Percentiles rank a stretch among this genome's conserved stretches.
Conservation (phyloP, 805 yeast species). For the Ogataea ramenticola region DNA sequence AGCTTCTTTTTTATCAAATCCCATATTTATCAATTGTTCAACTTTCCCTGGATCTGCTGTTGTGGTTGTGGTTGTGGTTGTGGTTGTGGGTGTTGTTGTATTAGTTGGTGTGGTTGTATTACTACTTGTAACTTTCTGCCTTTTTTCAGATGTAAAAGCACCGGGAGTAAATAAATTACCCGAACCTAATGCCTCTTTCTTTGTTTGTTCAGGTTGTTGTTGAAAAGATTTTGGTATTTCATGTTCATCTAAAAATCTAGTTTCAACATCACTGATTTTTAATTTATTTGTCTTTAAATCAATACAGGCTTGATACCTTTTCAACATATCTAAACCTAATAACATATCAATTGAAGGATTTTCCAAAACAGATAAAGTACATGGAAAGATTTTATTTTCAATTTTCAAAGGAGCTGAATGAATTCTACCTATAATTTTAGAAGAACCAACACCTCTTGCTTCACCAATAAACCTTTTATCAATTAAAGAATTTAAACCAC, state of each 20-base stretch:
- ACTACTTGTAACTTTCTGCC: slow-evolving; percentile 8
- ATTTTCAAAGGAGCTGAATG: slow-evolving; percentile 84
- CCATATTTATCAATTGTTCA: slow-evolving; percentile 52
- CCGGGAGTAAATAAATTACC: slow-evolving; percentile 25
- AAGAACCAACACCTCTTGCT: slow-evolving; percentile 87
- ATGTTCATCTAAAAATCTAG: slow-evolving; percentile 64
- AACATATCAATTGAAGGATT: slow-evolving; percentile 66
- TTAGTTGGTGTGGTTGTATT: slow-evolving; percentile 11
- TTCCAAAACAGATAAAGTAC: slow-evolving; percentile 67
- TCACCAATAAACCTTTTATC: slow-evolving; percentile 76
- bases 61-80: slow-evolving; percentile 1
- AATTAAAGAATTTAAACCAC: slow-evolving; percentile 63
- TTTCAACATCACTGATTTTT: slow-evolving; percentile 63
- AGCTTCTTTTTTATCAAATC: slow-evolving; percentile 63
- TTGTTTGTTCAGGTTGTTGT: slow-evolving; percentile 2
- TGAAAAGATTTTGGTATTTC: slow-evolving; percentile 46
- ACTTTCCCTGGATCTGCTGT: slow-evolving; percentile 22
- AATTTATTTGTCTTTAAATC: slow-evolving; percentile 64
- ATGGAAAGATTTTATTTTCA: slow-evolving; percentile 56
- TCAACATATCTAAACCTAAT: slow-evolving; percentile 86
- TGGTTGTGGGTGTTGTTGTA: neutral
- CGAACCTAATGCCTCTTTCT: slow-evolving; percentile 17
- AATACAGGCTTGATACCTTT: slow-evolving; percentile 76
- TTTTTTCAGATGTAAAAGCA: slow-evolving; percentile 3
- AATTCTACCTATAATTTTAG: slow-evolving; percentile 71